Percentiles rank a stretch among this genome's conserved stretches.
phyloP scores from a whole-genome alignment of 2,329 filamentous ascomycete genomes.

The Huntiella omanensis region DNA sequence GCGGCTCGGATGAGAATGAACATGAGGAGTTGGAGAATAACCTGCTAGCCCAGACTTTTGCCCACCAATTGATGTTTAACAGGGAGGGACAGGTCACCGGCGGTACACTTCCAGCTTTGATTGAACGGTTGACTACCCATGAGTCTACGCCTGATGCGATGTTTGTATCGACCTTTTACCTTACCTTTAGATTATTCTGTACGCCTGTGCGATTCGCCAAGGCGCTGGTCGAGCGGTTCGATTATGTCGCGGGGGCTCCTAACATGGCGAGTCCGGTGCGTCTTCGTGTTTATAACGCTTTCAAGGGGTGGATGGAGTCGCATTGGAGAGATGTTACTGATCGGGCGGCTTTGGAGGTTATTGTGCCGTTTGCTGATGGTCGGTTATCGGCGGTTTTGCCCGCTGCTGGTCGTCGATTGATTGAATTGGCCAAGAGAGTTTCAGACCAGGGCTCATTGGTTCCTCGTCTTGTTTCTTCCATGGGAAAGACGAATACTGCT shows the following conservation, averaged over 20 bases:
- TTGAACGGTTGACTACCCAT: conserved; percentile 87
- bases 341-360: conserved; percentile 52
- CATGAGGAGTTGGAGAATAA: conserved; percentile 62
- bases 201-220: conserved; percentile 62
- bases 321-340: conserved; percentile 82
- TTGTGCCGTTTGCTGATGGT: conserved; percentile 60
- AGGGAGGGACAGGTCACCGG: conserved; percentile 91
- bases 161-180: conserved; percentile 87
- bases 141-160: conserved; percentile 80
- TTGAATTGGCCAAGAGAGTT: conserved; percentile 65
- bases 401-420: conserved; percentile 58
- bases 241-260: conserved; percentile 67
- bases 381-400: conserved; percentile 52
- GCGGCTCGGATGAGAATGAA: conserved; percentile 38
- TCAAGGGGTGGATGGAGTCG: conserved; percentile 94
- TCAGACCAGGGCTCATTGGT: conserved; percentile 56
- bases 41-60: conserved; percentile 79
- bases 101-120: conserved; percentile 70
- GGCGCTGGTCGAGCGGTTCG: conserved; percentile 74
- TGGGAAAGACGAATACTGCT: conserved; percentile 71
- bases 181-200: conserved; percentile 88
- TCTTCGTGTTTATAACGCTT: conserved; percentile 81
- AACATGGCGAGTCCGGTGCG: conserved; percentile 62
- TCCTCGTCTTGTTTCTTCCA: conserved; percentile 64
- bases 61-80: conserved; percentile 80